These are phyloP conservation scores for Nymphaea colorata DNA, from an alignment of 164 flowering plant genomes.

Conservation along the genomic window DNA sequence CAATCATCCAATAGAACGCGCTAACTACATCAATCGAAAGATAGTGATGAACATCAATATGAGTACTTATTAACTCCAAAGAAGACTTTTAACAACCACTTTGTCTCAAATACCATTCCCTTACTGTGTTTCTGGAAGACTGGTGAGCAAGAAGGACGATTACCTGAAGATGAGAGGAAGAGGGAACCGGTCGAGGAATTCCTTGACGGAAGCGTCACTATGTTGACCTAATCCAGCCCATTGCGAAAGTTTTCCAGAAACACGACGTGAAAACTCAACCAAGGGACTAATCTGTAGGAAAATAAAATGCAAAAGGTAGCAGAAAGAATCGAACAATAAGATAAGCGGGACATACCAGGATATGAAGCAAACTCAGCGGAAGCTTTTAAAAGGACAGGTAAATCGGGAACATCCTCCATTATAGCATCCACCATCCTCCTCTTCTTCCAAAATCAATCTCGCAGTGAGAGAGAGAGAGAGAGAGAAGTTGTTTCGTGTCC, in stretches of 20 bases:
- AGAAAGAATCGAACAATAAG: conserved; percentile 1
- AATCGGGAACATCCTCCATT: conserved; percentile 40
- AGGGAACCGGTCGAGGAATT: conserved; percentile 60
- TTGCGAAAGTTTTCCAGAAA: conserved; percentile 3
- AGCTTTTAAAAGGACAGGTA: conserved; percentile 34
- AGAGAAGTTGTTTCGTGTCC: background rate
- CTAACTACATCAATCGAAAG: no score
- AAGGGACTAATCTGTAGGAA: background rate
- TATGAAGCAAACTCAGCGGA: conserved; percentile 59
- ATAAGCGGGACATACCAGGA: conserved; percentile 29
- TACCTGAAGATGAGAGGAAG: conserved; percentile 63
- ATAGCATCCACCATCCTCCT: background rate
- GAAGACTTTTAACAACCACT: no score
- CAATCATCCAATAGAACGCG: no score
- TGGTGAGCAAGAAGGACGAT: background rate
- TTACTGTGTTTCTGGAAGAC: no score
- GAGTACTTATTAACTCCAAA: no score
- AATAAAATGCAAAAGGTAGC: background rate
- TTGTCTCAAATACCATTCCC: no score
- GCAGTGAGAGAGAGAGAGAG: conserved; percentile 1
- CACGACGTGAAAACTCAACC: no score
- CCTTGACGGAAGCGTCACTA: conserved; percentile 42
- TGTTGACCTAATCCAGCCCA: conserved; percentile 25
- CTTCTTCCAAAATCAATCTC: no score
- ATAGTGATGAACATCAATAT: no score